Percentiles rank a stretch among this genome's conserved stretches.
Evolutionary conservation across 176 grass and related monocot species (phyloP).

Genomic region (Echinochloa phyllopogon): DNA sequence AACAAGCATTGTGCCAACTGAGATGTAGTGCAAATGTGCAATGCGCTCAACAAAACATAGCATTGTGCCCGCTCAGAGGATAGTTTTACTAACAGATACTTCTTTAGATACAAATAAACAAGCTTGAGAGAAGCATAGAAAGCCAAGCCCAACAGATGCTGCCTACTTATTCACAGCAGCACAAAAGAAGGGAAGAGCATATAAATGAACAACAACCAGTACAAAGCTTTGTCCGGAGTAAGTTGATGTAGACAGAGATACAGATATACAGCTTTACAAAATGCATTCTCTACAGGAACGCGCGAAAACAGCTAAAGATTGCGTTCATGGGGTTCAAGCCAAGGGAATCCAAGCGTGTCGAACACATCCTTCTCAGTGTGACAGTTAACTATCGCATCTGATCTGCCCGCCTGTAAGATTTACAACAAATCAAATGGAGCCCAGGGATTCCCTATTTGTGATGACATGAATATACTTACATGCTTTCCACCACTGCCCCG

Average conservation of each 20-base stretch:
- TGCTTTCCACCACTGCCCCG: constrained; percentile 62
- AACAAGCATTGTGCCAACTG: neutral
- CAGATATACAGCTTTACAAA: neutral
- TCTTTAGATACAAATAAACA: neutral
- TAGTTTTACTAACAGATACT: neutral
- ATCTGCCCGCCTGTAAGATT: constrained; percentile 63
- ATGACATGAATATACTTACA: constrained; percentile 39
- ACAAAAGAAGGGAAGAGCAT: neutral
- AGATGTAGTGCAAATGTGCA: neutral
- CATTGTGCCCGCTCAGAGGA: neutral
- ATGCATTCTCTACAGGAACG: constrained; percentile 11
- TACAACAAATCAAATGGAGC: neutral
- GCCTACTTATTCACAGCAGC: neutral
- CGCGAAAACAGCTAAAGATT: constrained; percentile 48
- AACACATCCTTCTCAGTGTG: constrained; percentile 88
- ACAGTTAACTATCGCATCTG: constrained; percentile 66
- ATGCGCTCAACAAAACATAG: neutral
- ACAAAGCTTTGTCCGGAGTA: neutral
- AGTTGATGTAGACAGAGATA: neutral
- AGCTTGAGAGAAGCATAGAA: constrained; percentile 2
- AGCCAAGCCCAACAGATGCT: neutral
- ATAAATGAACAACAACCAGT: neutral
- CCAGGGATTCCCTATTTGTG: neutral
- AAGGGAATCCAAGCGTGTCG: constrained; percentile 84
- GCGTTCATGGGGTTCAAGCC: constrained; percentile 80